Conservation (phyloP, 805 yeast genomes). For the Alloascoidea africana region DNA sequence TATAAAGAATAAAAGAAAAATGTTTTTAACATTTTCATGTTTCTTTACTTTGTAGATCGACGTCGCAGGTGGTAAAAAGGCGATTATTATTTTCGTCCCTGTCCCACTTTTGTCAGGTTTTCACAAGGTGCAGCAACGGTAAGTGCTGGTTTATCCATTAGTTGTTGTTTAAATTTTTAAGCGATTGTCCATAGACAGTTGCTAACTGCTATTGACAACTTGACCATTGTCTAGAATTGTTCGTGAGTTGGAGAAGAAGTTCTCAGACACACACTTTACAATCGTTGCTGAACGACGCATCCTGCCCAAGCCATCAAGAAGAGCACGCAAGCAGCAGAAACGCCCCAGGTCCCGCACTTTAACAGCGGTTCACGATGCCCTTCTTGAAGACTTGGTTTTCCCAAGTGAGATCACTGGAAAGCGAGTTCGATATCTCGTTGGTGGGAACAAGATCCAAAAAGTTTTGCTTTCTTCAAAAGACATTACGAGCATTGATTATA, state of each 20-base stretch:
- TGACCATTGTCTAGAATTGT: slow-evolving; percentile 52
- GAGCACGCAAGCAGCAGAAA: slow-evolving; percentile 88
- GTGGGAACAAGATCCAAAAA: slow-evolving; percentile 98
- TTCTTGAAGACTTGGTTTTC: slow-evolving; percentile 98
- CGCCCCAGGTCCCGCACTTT: slow-evolving; percentile 99
- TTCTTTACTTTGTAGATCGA: slow-evolving; percentile 39
- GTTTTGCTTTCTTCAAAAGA: slow-evolving; percentile 96
- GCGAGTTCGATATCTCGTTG: slow-evolving; percentile 97
- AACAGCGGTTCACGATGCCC: slow-evolving; percentile 96
- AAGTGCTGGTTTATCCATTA: slow-evolving; percentile 4
- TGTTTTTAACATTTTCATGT: background rate
- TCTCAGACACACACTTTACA: slow-evolving; percentile 99
- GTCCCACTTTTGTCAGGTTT: slow-evolving; percentile 82
- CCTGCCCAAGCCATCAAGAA: slow-evolving; percentile 96
- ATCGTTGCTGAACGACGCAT: slow-evolving; percentile 99
- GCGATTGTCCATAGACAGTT: background rate
- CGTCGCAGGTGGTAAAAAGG: slow-evolving; percentile 96
- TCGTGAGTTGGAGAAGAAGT: slow-evolving; percentile 99
- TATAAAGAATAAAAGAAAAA: background rate
- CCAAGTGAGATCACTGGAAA: slow-evolving; percentile 99
- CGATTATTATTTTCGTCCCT: slow-evolving; percentile 96
- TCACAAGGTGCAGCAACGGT: slow-evolving; percentile 82
- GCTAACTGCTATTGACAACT: background rate
- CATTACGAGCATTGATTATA: slow-evolving; percentile 92
- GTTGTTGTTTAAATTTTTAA: background rate